Evolutionary conservation across 1,139 yeast species (phyloP).

Genomic region (Pichia sp.): DNA sequence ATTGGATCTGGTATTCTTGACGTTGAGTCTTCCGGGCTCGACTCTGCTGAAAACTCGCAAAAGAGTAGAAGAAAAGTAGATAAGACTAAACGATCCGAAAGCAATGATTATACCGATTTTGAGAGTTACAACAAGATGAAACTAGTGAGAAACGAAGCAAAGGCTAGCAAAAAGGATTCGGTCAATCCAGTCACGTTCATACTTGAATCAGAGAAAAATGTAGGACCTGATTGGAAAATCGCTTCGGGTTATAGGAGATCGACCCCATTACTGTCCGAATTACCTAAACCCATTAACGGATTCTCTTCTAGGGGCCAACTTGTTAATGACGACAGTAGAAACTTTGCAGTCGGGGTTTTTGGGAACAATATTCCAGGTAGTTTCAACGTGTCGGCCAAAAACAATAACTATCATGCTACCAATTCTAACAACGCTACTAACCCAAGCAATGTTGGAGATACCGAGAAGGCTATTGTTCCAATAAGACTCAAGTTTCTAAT

Average conservation of each 20-base stretch:
- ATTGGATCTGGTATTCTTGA: background rate
- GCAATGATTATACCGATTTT: conserved; percentile 20
- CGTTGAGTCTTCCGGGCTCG: background rate
- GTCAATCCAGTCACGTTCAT: conserved; percentile 27
- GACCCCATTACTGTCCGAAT: conserved; percentile 44
- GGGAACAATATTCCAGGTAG: conserved; percentile 22
- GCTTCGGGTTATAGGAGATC: conserved; percentile 44
- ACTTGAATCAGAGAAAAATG: conserved; percentile 37
- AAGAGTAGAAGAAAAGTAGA: background rate
- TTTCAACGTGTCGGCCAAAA: conserved; percentile 10
- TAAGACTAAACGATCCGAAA: background rate
- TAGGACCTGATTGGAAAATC: conserved; percentile 47
- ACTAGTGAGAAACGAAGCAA: background rate
- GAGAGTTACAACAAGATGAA: conserved; percentile 21
- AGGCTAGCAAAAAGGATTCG: background rate
- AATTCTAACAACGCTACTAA: background rate
- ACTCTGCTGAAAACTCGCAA: background rate
- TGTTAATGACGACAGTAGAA: conserved; percentile 11
- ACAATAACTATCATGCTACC: background rate
- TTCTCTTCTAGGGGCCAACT: conserved; percentile 15
- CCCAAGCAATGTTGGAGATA: background rate
- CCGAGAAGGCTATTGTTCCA: conserved; percentile 46
- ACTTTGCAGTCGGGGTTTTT: conserved; percentile 21
- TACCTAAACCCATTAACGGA: conserved; percentile 34
- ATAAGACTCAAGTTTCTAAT: conserved; percentile 44